Evolutionary conservation across 1,284 basidiomycete species (phyloP), one percentile per base, ranked within the genome.

Genomic region (Trametes polyzona): DNA sequence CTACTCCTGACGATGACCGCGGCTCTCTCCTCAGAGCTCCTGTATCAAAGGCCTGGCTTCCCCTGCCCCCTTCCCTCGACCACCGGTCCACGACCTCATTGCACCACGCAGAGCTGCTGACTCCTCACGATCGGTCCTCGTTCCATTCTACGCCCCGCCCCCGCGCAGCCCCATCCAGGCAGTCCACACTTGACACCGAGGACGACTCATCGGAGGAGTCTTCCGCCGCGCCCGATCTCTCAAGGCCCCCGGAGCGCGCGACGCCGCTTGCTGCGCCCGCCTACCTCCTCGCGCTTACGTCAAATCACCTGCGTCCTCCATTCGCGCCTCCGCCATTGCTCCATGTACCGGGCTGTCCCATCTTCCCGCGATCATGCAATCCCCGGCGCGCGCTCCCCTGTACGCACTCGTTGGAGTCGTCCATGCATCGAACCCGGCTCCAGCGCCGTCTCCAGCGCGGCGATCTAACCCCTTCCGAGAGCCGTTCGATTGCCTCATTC

Each of bases 331-430:
- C 83, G 19, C 85, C 86, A n/a, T 76, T 83, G 61, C 68, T 80
- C 50, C 79, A 82, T 53, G 68, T 72, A 42, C 67, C 76, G 16
- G 68, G 68, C 42, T 59, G 68, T n/a, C 76, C 78, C 35, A 63
- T 80, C 55, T 92, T 84, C 68, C 89, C 89, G 61, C 84, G 84
- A 46, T 92, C 90, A 27, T 78, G 73, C 61, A 84, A 87, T 65
- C 61, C 61, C 24, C 64, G 72, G 14, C 69, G 66, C 47, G 61
- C 66, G n/a, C 74, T 86, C 52, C 69, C 74, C 26, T 37, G 53
- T 19, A 63, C 64, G 29, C 75, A 77, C 30, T 76, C 79, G 27
- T 63, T 86, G 43, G 78, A 76, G 44, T 73, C 78, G 27, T 67
- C 67, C 55, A 68, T 86, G 64, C 79, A 83, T 70, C 83, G 78